phyloP scores from a whole-genome alignment of 768 basidiomycete species.

The Macrolepiota albuminosa region DNA sequence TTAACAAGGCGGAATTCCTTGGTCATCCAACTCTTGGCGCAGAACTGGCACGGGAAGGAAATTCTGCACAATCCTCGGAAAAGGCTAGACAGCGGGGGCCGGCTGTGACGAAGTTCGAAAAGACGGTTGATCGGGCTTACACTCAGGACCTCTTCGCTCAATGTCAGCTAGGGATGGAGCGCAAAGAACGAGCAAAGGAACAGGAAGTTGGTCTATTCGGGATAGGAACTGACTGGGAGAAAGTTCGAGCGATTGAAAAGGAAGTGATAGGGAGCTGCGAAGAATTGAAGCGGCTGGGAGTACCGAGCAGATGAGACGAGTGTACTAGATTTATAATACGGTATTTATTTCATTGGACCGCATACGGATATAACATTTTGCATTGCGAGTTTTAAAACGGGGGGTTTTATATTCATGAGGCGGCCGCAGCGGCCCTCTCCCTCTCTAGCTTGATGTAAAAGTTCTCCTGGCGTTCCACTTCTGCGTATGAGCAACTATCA shows the following conservation, averaged over 20 bases:
- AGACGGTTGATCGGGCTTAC: slow-evolving; percentile 68
- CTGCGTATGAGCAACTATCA: slow-evolving; percentile 3
- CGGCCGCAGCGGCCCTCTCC: slow-evolving; percentile 36
- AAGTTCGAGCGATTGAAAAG: slow-evolving; percentile 66
- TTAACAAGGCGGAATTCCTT: slow-evolving; percentile 72
- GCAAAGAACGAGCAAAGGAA: slow-evolving; percentile 67
- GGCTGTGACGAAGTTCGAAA: slow-evolving; percentile 63
- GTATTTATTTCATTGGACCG: slow-evolving; percentile 19
- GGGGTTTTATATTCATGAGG: slow-evolving; percentile 1
- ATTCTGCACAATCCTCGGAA: slow-evolving; percentile 24
- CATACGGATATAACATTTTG: slow-evolving; percentile 10
- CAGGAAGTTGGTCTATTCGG: slow-evolving; percentile 85
- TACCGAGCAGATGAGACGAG: slow-evolving; percentile 33
- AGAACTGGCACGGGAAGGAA: slow-evolving; percentile 53
- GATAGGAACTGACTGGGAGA: slow-evolving; percentile 89
- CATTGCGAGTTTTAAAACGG: slow-evolving; percentile 6
- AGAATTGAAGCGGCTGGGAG: slow-evolving; percentile 59
- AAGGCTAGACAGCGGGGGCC: slow-evolving; percentile 31
- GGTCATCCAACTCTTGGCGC: slow-evolving; percentile 73
- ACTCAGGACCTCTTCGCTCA: slow-evolving; percentile 62
- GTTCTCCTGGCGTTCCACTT: slow-evolving; percentile 80
- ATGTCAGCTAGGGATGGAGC: slow-evolving; percentile 68
- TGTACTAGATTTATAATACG: slow-evolving; percentile 9
- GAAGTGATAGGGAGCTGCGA: slow-evolving; percentile 78
- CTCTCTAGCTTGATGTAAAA: slow-evolving; percentile 85